Evolutionary conservation across 805 yeast species (phyloP).

Genomic region (Starmerella etchellsii): DNA sequence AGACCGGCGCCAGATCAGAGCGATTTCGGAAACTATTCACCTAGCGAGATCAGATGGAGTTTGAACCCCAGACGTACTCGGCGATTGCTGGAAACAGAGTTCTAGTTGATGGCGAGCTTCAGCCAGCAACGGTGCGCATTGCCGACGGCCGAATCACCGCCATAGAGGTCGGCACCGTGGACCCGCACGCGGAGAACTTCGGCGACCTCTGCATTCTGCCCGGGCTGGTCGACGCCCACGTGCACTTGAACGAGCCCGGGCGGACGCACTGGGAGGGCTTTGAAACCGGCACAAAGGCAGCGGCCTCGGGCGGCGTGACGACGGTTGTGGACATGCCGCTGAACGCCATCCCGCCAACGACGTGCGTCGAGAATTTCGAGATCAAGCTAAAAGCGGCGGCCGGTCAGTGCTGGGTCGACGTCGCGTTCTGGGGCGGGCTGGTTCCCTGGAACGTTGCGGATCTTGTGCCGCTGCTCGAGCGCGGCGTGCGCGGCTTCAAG

Average conservation of each 20-base stretch:
- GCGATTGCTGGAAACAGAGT: conserved; percentile 17
- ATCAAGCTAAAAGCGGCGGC: conserved; percentile 64
- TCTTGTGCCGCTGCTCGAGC: conserved; percentile 58
- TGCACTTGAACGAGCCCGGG: conserved; percentile 91
- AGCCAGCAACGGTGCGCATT: conserved; percentile 22
- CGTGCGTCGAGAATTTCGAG: conserved; percentile 64
- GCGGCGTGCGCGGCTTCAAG: conserved; percentile 90
- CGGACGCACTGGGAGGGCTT: conserved; percentile 98
- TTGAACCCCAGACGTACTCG: neutral
- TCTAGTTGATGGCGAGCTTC: conserved; percentile 20
- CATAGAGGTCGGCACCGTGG: conserved; percentile 11
- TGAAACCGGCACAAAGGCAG: conserved; percentile 86
- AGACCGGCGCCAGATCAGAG: too few relatives aligned
- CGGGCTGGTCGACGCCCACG: conserved; percentile 88
- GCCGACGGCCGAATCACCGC: conserved; percentile 47
- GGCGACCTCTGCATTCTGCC: conserved; percentile 68
- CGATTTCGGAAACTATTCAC: too few relatives aligned
- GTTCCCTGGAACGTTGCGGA: conserved; percentile 65
- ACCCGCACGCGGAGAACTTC: conserved; percentile 33
- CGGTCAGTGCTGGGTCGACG: conserved; percentile 82
- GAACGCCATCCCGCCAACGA: conserved; percentile 93
- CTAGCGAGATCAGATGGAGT: too few relatives aligned
- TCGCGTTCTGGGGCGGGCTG: conserved; percentile 94
- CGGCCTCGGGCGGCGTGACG: conserved; percentile 93
- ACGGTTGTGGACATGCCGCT: conserved; percentile 94